These are phyloP conservation scores for Fagopyrum esculentum DNA, from an alignment of 148 eudicot genomes.

Conservation along the genomic window DNA sequence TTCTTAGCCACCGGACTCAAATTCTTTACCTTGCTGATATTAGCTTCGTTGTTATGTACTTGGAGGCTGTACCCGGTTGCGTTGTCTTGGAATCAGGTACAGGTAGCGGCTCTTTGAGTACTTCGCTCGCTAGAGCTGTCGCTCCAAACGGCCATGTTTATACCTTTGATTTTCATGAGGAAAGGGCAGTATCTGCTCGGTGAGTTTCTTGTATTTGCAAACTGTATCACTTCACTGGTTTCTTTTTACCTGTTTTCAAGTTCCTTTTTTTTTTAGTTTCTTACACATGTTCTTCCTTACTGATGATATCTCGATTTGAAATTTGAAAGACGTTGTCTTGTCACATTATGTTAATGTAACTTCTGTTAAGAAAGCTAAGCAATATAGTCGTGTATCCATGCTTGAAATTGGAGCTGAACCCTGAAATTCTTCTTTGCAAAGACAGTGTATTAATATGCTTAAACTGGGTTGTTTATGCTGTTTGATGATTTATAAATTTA, in stretches of 20 bases:
- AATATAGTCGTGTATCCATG: not conserved
- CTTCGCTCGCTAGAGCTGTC: conserved; percentile 82
- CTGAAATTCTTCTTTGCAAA: no score
- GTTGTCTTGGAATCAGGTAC: conserved; percentile 84
- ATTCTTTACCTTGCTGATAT: conserved; percentile 88
- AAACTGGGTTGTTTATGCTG: not conserved
- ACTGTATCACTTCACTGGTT: no score
- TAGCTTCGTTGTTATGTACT: conserved; percentile 69
- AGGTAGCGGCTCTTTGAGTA: conserved; percentile 82
- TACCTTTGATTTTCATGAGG: conserved; percentile 92
- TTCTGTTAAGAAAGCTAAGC: not conserved
- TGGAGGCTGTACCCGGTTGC: conserved; percentile 87
- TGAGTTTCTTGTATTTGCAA: conserved; percentile 15
- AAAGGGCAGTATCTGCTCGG: conserved; percentile 86
- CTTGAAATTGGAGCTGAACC: not conserved
- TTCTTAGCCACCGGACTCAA: conserved; percentile 89
- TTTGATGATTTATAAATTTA: not conserved
- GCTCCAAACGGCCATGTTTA: conserved; percentile 77
- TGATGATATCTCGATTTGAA: no score
- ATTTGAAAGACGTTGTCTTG: not conserved
- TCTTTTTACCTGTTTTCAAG: no score
- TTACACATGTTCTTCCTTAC: no score
- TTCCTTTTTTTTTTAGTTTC: no score
- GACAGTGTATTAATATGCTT: not conserved
- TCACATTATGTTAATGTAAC: not conserved